These are phyloP conservation scores for Marasmius tenuissimus DNA, from an alignment of 1,284 basidiomycete genomes.

Conservation along the genomic window DNA sequence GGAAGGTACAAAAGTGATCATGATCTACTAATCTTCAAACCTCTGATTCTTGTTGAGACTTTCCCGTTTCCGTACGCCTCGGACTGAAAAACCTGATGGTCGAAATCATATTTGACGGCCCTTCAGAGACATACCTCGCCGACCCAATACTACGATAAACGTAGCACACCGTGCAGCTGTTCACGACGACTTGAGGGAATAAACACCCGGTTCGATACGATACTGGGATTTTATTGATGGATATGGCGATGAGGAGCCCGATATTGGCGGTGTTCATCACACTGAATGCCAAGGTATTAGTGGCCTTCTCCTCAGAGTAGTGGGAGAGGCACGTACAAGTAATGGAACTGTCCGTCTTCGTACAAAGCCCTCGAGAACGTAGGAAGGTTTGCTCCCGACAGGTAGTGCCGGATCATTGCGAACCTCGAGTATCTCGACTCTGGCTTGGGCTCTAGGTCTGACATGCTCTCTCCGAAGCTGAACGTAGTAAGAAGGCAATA, in stretches of 20 bases:
- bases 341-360: neutral
- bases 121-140: neutral
- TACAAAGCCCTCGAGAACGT: neutral
- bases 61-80: too few species aligned
- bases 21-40: too few species aligned
- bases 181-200: neutral
- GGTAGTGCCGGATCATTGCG: neutral
- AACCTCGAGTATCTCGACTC: neutral
- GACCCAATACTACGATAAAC: neutral
- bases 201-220: neutral
- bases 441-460: neutral
- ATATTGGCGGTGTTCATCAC: neutral
- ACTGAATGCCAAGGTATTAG: neutral
- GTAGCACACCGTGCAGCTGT: neutral
- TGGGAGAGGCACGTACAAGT: neutral
- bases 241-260: neutral
- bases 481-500: neutral
- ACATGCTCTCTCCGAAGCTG: neutral
- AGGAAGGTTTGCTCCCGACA: neutral
- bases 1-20: too few species aligned
- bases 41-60: too few species aligned
- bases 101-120: too few species aligned
- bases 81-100: too few species aligned
- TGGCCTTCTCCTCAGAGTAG: neutral
- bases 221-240: neutral